These are phyloP conservation scores for Melanomma pulvis-pyrius DNA, from an alignment of 495 filamentous ascomycete genomes.

Conservation along the genomic window DNA sequence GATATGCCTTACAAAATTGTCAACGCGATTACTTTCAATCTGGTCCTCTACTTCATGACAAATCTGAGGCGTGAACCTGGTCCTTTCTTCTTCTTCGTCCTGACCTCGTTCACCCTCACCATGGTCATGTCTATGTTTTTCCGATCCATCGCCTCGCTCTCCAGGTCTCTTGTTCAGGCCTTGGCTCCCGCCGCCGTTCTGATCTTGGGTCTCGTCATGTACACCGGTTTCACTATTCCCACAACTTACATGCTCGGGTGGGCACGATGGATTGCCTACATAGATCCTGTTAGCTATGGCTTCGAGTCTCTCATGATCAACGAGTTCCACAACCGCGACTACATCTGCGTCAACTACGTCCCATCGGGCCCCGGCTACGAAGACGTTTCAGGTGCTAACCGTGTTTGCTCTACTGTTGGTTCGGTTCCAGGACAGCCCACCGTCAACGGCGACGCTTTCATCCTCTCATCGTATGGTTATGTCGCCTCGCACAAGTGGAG, in stretches of 20 bases:
- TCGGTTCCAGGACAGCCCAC: slow-evolving; percentile 57
- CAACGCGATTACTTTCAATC: slow-evolving; percentile 63
- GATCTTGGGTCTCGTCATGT: slow-evolving; percentile 81
- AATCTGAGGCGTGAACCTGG: slow-evolving; percentile 75
- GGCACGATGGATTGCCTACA: slow-evolving; percentile 85
- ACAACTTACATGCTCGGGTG: slow-evolving; percentile 74
- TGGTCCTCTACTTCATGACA: slow-evolving; percentile 84
- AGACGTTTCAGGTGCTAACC: slow-evolving; percentile 46
- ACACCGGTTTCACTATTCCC: slow-evolving; percentile 89
- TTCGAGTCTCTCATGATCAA: slow-evolving; percentile 92
- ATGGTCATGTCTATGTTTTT: slow-evolving; percentile 59
- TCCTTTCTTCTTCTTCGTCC: slow-evolving; percentile 57
- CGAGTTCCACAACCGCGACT: slow-evolving; percentile 72
- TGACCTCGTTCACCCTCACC: slow-evolving; percentile 50
- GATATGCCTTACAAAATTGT: slow-evolving; percentile 70
- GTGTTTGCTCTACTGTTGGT: slow-evolving; percentile 66
- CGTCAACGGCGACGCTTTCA: slow-evolving; percentile 71
- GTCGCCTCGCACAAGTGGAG: slow-evolving; percentile 68
- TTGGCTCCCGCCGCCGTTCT: slow-evolving; percentile 81
- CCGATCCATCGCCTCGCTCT: slow-evolving; percentile 78
- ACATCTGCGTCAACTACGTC: slow-evolving; percentile 64
- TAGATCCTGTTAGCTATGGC: slow-evolving; percentile 82
- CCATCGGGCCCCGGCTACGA: slow-evolving; percentile 59
- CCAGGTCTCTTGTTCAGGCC: slow-evolving; percentile 77
- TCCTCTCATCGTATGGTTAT: slow-evolving; percentile 64